Evolutionary conservation across 2,329 filamentous ascomycete genomes (phyloP).

Genomic region (Hymenoscyphus linearis): DNA sequence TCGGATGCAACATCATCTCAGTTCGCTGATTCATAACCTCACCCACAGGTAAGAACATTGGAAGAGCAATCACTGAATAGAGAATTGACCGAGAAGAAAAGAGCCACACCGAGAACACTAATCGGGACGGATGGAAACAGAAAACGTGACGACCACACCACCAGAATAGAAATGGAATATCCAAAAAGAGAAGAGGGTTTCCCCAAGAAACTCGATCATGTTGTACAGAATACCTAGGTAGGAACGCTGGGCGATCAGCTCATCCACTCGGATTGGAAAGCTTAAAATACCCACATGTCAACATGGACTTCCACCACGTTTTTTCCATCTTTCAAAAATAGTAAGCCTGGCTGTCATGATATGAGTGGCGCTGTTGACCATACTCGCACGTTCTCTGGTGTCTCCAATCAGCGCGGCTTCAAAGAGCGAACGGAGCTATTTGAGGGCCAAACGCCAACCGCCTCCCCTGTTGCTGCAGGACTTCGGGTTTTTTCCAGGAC

Average conservation of each 20-base stretch:
- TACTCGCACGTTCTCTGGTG: neutral
- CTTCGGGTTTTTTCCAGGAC: neutral
- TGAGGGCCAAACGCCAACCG: constrained; percentile 4
- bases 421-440: neutral
- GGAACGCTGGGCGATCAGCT: neutral
- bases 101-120: neutral
- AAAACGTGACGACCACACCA: neutral
- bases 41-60: neutral
- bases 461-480: constrained; percentile 1
- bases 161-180: neutral
- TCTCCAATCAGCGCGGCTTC: neutral
- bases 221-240: neutral
- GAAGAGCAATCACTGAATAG: neutral
- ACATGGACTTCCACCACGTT: neutral
- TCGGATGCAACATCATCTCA: neutral
- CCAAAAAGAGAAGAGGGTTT: neutral
- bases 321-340: neutral
- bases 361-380: neutral
- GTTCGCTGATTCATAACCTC: neutral
- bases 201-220: neutral
- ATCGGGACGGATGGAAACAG: neutral
- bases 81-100: neutral
- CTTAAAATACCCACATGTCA: neutral
- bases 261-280: neutral
- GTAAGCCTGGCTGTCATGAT: neutral